Conservation (phyloP, 345 rosid species). For the Citrus hindsii region DNA sequence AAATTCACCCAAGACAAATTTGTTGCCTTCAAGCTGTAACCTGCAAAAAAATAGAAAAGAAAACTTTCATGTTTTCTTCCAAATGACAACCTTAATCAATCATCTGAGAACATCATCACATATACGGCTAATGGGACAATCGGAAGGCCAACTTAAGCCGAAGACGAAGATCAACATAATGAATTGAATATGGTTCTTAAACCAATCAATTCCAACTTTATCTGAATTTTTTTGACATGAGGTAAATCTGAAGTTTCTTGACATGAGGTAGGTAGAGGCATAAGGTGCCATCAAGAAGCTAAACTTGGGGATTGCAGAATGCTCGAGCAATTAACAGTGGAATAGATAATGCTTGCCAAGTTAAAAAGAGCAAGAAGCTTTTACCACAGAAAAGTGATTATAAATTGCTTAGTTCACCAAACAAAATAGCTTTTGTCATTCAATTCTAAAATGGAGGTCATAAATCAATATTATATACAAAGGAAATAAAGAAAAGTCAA, state of each 20-base stretch:
- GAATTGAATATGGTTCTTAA: no score
- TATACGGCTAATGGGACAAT: background rate
- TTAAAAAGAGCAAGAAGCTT: background rate
- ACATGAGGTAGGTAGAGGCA: no score
- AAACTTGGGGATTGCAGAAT: no score
- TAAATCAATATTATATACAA: no score
- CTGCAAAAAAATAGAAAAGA: slow-evolving; percentile 30
- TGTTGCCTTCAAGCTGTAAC: slow-evolving; percentile 75
- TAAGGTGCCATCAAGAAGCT: no score
- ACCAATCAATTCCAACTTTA: no score
- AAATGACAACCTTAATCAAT: background rate
- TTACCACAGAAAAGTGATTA: background rate
- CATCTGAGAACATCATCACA: background rate
- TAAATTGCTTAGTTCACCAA: background rate
- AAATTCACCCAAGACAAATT: slow-evolving; percentile 76
- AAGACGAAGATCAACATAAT: no score
- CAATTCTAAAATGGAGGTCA: background rate
- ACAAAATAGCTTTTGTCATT: background rate
- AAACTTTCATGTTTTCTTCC: background rate
- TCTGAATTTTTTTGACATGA: no score
- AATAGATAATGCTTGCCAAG: no score
- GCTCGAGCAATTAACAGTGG: no score
- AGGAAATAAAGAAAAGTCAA: background rate
- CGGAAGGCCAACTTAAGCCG: no score
- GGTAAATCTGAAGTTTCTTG: no score